Conservation (phyloP, 2,329 filamentous ascomycete species). For the Tolypocladium tropicale region DNA sequence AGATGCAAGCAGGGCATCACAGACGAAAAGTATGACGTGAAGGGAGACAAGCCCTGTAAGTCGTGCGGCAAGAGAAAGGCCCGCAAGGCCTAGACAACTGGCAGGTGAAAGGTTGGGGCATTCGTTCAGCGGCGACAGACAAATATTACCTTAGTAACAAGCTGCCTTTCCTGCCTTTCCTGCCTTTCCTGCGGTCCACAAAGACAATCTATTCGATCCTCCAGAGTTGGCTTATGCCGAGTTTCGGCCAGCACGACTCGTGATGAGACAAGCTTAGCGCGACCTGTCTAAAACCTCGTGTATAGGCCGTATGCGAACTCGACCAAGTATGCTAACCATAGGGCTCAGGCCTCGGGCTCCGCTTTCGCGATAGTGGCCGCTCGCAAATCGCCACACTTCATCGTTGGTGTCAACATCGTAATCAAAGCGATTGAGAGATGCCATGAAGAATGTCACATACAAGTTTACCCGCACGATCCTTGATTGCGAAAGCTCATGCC, state of each 20-base stretch:
- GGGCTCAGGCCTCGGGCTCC: not conserved
- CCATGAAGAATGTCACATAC: conserved; percentile 5
- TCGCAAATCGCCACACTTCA: not conserved
- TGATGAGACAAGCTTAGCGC: no score
- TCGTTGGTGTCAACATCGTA: conserved; percentile 2
- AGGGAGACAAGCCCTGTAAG: not conserved
- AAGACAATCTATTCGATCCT: conserved; percentile 1
- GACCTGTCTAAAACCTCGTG: not conserved
- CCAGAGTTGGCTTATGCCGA: not conserved
- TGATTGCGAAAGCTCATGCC: not conserved
- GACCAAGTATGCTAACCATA: not conserved
- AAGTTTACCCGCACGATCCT: conserved; percentile 1
- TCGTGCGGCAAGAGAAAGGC: not conserved
- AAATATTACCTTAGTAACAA: not conserved
- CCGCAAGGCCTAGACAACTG: not conserved
- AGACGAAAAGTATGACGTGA: not conserved
- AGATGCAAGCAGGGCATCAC: not conserved
- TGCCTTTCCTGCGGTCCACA: not conserved
- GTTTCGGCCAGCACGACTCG: no score
- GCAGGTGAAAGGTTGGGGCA: no score
- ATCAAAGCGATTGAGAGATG: not conserved
- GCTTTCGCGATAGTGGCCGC: not conserved
- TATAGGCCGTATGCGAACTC: not conserved
- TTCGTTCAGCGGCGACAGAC: no score
- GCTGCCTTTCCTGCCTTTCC: not conserved